Evolutionary conservation across 805 yeast genomes (phyloP), one percentile per base, ranked within the genome.

Genomic region (Ogataea allantospora): DNA sequence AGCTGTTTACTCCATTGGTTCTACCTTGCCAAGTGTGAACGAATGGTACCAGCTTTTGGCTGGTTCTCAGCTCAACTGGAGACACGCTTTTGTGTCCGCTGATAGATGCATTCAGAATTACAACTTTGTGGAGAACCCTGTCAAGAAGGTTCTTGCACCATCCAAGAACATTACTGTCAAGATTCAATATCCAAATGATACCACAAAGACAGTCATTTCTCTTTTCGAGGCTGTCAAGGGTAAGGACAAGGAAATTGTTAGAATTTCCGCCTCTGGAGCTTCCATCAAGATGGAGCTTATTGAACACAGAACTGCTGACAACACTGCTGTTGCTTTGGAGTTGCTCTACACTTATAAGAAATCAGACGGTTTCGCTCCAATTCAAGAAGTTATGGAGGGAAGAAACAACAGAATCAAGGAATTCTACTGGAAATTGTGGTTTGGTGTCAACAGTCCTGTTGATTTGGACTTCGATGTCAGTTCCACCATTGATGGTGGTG

Each of bases 361-460:
- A 19, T 73, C 77, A 35, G 86, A 83, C 61, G 99, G 99, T n/a
- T 89, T 83, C 60, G 95, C 96, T 43, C 98, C 99, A 58, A 84
- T 93, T 51, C 71, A 80, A 49, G 99, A 93, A 68, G 77, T 83
- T 25, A 83, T 87, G 81, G 85, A 80, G 48, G 93, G 81, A 55
- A 82, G 99, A 72, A 93, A 93, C 67, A 78, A 77, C 44, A 78
- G 98, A 65, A 91, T 95, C 67, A 93, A 93, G 71, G 80, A 81
- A 65, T 87, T 93, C 73, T 93, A 93, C 79, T 93, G 99, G 99
- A 82, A 82, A 61, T 72, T 91, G 57, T 93, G 99, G 99, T 88
- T 88, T 59, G 95, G 91, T 45, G 48, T 69, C 28, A 58, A 65
- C 30, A 60, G 63, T 27, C 75, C 78, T 30, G 80, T 80, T 51